These are phyloP conservation scores for Cercophora sp. DNA, from an alignment of 495 filamentous ascomycete genomes.

Conservation along the genomic window DNA sequence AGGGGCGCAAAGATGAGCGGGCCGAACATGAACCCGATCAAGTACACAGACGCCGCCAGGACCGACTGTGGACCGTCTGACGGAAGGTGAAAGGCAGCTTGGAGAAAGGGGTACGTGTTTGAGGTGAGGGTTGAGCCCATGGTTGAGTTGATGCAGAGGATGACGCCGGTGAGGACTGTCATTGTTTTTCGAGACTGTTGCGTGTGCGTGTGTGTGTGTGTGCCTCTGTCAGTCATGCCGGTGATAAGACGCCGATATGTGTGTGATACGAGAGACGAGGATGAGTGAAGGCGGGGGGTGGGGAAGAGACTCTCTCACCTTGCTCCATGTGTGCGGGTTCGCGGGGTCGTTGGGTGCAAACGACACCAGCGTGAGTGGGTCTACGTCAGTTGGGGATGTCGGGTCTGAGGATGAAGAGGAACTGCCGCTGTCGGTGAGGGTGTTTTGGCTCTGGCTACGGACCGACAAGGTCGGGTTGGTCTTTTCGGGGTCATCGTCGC, in stretches of 20 bases:
- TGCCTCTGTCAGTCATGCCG: too few relatives aligned
- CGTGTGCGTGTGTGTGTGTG: too few relatives aligned
- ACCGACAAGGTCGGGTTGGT: too few relatives aligned
- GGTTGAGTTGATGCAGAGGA: conserved; percentile 19
- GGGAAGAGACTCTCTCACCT: conserved; percentile 11
- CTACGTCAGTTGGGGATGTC: neutral
- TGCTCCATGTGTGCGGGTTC: conserved; percentile 29
- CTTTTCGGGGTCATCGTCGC: too few relatives aligned
- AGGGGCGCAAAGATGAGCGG: conserved; percentile 44
- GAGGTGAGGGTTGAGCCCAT: conserved; percentile 25
- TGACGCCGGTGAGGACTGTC: conserved; percentile 19
- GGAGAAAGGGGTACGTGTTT: conserved; percentile 22
- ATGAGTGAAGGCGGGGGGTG: neutral
- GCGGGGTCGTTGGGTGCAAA: conserved; percentile 19
- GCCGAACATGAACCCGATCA: conserved; percentile 60
- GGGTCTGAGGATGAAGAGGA: neutral
- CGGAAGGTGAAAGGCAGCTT: conserved; percentile 15
- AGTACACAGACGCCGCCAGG: conserved; percentile 43
- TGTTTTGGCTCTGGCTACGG: conserved; percentile 1
- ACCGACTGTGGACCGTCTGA: conserved; percentile 19
- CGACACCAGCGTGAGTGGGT: conserved; percentile 9
- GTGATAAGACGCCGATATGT: too few relatives aligned
- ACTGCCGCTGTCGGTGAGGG: neutral
- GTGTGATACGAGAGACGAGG: neutral
- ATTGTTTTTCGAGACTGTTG: conserved; percentile 16